Evolutionary conservation across 768 basidiomycete species (phyloP).

Genomic region (Suillus americanus): DNA sequence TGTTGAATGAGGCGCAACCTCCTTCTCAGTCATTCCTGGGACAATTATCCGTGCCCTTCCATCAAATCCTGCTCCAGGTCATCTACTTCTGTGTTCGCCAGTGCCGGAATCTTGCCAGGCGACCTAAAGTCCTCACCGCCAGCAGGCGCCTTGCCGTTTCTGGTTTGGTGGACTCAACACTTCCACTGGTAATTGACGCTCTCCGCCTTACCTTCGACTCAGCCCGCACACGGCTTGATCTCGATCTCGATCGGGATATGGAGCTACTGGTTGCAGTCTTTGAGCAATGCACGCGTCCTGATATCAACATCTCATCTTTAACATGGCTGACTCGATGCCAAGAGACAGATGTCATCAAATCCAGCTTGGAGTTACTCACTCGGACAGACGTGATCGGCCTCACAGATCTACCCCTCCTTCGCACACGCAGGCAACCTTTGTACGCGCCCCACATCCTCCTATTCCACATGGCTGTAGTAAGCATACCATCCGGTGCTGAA

Average conservation of each 20-base stretch:
- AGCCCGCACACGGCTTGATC: slow-evolving; percentile 53
- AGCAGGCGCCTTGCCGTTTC: slow-evolving; percentile 62
- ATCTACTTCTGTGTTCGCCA: slow-evolving; percentile 76
- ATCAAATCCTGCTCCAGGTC: slow-evolving; percentile 76
- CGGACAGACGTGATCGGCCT: slow-evolving; percentile 69
- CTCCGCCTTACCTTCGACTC: slow-evolving; percentile 63
- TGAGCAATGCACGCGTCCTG: slow-evolving; percentile 70
- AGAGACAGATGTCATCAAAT: slow-evolving; percentile 74
- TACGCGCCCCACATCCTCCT: slow-evolving; percentile 79
- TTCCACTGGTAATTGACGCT: slow-evolving; percentile 68
- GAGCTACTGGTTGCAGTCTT: slow-evolving; percentile 82
- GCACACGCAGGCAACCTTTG: slow-evolving; percentile 61
- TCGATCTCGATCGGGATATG: slow-evolving; percentile 78
- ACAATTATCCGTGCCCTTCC: slow-evolving; percentile 64
- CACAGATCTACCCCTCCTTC: slow-evolving; percentile 62
- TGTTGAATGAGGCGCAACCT: slow-evolving; percentile 72
- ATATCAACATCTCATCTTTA: slow-evolving; percentile 66
- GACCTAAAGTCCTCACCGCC: slow-evolving; percentile 52
- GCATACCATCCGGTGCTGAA: slow-evolving; percentile 76
- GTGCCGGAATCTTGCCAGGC: slow-evolving; percentile 47
- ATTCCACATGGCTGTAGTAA: slow-evolving; percentile 85
- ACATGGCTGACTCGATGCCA: slow-evolving; percentile 81
- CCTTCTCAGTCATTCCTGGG: slow-evolving; percentile 74
- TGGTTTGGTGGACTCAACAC: slow-evolving; percentile 58
- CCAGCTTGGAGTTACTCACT: slow-evolving; percentile 71